Base-by-base conservation (phyloP, 108 stramenopile genomes). In the Asterionellopsis glacialis region DNA sequence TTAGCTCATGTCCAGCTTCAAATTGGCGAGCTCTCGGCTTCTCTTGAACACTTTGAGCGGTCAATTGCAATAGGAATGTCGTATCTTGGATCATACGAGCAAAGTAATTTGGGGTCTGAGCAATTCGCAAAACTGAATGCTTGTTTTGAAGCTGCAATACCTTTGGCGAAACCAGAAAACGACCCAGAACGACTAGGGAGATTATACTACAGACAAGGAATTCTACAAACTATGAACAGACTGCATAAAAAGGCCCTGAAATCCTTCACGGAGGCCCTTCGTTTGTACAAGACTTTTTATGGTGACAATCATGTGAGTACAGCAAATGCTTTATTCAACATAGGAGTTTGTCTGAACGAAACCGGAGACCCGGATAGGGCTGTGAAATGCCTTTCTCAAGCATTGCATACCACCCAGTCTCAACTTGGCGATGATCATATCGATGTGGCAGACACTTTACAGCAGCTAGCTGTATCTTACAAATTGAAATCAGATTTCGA, bases 331-430 rank as follows among this genome's bases (percentile, higher is more conserved):
- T 59, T 79, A 12, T 75, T 68, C 41, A 79, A 79, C 50, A 47
- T 75, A n/a, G 77, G 77, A 11, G 66, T 79, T 6, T 79, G 73
- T 3, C 63, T 79, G 41, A 75, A 75, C 66, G 74, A 64, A 1
- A 75, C 72, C 47, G 77, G 77, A 19, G 74, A 74, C 26, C 59
- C 74, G 0, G 74, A 79, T 0, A 74, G 74, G 45, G 77, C 73
- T n/a, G 50, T 79, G 11, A 57, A 61, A 41, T 79, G 74, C 42
- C 72, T 80, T 52, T 26, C 47, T 11, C 69, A 72, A 41, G 72
- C 75, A 39, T 64, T 75, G 19, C 56, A 60, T 25, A 71, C 76
- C 21, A 64, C 72, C 19, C 65, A 65, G 40, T 28, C 59, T 26
- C 63, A 63, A 44, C 48, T 80, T 25, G 79, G 73, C 4, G 72